Base-by-base conservation (phyloP, 805 yeast genomes). In the Metschnikowia henanensis region DNA sequence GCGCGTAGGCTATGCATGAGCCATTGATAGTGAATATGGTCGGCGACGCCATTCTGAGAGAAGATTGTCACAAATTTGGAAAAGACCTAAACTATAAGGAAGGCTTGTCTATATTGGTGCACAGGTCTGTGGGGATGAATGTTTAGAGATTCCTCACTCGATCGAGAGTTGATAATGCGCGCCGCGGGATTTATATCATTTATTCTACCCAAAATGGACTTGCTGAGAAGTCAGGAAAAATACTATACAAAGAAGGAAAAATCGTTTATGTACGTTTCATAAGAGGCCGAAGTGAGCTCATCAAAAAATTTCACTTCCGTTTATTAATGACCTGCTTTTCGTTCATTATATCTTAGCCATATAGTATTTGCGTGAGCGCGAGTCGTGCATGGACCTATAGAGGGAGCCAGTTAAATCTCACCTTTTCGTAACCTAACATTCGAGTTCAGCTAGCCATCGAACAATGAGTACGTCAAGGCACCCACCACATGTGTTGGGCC, bases 1-100 rank as follows among this genome's bases (percentile, higher is more conserved):
- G 97, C 1, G 87, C 80, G 46, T 77, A 66, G 2, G 95, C 87
- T 30, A 90, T 72, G 55, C 75, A 70, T 46, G 75, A 77, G 28
- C 86, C 96, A 63, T 80, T 85, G 58, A 87, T 54, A 20, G 67
- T 43, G 16, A 52, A 32, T 5, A 48, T 30, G 26, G 46, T 37
- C 39, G 43, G 21, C 30, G 17, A 28, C 18, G 45, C 32, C 51
- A 44, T 43, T 19, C 20, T 35, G 30, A 21, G 25, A 13, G 29
- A 26, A 15, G 32, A 23, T 34, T 13, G 38, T 34, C 19, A 15
- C n/a, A n/a, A n/a, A n/a, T n/a, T n/a, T n/a, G n/a, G n/a, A n/a
- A n/a, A n/a, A n/a, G n/a, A n/a, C n/a, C n/a, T n/a, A n/a, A n/a
- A n/a, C n/a, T n/a, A n/a, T n/a, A n/a, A n/a, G n/a, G n/a, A n/a